These are phyloP conservation scores for Neckera pumila DNA, from an alignment of 225 moss, liverwort and hornwort species.

Conservation along the genomic window DNA sequence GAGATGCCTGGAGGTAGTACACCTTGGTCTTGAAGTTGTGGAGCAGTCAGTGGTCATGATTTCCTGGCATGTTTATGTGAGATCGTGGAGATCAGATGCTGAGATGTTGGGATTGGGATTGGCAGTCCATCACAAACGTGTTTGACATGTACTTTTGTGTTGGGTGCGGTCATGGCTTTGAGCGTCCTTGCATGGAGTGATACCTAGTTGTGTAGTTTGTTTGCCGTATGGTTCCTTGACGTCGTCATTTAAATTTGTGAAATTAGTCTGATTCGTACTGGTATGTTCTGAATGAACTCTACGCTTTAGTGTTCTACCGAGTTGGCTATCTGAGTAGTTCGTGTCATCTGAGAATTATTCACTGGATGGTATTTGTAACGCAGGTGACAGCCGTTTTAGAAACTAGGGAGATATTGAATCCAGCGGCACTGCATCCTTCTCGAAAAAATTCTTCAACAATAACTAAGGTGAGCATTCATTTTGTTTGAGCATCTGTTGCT, in stretches of 20 bases:
- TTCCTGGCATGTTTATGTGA: too few relatives aligned
- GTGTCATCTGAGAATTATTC: background rate
- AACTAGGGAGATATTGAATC: slow-evolving; percentile 80
- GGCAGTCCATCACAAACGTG: background rate
- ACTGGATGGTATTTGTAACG: background rate
- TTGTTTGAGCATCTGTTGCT: background rate
- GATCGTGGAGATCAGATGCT: background rate
- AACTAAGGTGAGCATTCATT: slow-evolving; percentile 45
- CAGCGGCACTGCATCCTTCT: slow-evolving; percentile 81
- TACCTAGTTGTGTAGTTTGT: background rate
- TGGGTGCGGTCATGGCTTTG: background rate
- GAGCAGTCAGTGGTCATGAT: background rate
- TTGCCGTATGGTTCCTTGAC: too few relatives aligned
- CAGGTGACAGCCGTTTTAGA: slow-evolving; percentile 89
- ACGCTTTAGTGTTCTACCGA: background rate
- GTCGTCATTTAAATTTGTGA: too few relatives aligned
- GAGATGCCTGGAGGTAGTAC: slow-evolving; percentile 74
- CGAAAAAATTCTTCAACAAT: slow-evolving; percentile 75
- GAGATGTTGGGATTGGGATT: background rate
- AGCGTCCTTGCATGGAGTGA: background rate
- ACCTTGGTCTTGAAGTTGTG: background rate
- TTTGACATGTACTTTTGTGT: background rate
- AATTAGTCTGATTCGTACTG: background rate
- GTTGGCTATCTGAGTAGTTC: background rate
- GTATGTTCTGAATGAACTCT: background rate